A percentile compares a stretch with the other conserved stretches of the same genome.
Conservation (phyloP, 257 asterid genomes). For the Eucommia ulmoides region DNA sequence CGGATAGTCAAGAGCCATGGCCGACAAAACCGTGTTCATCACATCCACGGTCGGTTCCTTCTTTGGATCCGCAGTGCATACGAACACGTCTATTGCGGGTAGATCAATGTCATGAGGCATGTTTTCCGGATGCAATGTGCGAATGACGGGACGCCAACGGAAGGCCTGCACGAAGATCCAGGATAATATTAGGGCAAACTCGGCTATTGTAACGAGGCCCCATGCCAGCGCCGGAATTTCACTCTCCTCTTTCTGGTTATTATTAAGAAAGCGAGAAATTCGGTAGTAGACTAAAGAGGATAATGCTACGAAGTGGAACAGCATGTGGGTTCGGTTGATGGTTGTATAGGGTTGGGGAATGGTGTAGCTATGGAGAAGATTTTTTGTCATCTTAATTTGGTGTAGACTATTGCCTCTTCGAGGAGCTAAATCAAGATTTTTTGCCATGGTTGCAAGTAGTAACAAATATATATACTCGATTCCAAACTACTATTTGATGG, state of each 20-base stretch:
- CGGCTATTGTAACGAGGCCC: not conserved
- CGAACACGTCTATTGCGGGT: slow-evolving; percentile 33
- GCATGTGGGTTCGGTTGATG: too few species aligned
- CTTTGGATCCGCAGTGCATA: slow-evolving; percentile 41
- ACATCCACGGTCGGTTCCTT: slow-evolving; percentile 44
- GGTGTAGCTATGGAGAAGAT: not conserved
- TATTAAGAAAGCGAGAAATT: not conserved
- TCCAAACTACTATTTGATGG: too few species aligned
- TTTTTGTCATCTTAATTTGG: not conserved
- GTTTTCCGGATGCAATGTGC: slow-evolving; percentile 20
- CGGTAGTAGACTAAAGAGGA: not conserved
- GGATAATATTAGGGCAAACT: not conserved
- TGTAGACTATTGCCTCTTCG: too few species aligned
- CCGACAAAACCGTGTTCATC: slow-evolving; percentile 44
- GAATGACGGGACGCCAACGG: slow-evolving; percentile 21
- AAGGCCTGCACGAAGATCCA: slow-evolving; percentile 26
- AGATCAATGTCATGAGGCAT: slow-evolving; percentile 25
- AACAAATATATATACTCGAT: too few species aligned
- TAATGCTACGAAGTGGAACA: not conserved
- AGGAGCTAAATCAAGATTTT: too few species aligned
- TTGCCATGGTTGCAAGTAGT: too few species aligned
- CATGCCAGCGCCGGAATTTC: not conserved
- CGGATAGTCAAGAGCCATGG: slow-evolving; percentile 43
- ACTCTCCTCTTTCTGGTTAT: too few species aligned
- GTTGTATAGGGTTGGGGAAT: not conserved